phyloP scores from a whole-genome alignment of 1,139 yeast genomes.

The Yamadazyma buinensis region DNA sequence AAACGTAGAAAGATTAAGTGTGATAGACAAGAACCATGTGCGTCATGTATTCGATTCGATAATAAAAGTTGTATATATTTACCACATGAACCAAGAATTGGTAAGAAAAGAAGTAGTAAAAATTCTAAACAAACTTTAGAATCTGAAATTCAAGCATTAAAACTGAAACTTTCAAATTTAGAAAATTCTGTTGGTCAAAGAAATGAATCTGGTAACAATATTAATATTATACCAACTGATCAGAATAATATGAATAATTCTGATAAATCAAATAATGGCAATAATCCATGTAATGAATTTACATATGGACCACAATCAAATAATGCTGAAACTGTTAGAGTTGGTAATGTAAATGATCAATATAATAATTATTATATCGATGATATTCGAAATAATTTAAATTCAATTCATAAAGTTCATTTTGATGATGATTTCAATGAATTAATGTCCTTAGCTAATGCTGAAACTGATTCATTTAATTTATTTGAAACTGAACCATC shows the following conservation, averaged over 20 bases:
- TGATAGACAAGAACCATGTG: slow-evolving; percentile 27
- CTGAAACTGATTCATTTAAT: slow-evolving; percentile 4
- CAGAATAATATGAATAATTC: not conserved
- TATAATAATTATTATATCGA: not conserved
- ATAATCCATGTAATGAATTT: not conserved
- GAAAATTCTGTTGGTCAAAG: slow-evolving; percentile 5
- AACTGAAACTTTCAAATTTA: slow-evolving; percentile 6
- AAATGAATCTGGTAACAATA: too few species aligned
- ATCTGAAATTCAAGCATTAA: slow-evolving; percentile 10
- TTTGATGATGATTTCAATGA: slow-evolving; percentile 7
- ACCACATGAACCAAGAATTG: slow-evolving; percentile 8
- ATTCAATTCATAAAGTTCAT: slow-evolving; percentile 5
- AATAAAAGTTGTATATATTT: slow-evolving; percentile 13
- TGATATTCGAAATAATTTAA: slow-evolving; percentile 3
- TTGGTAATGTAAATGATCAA: slow-evolving; percentile 2
- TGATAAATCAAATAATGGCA: not conserved
- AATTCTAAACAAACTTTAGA: slow-evolving; percentile 9
- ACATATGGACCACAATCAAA: not conserved
- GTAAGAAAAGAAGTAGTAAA: slow-evolving; percentile 5
- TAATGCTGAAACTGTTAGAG: slow-evolving; percentile 2
- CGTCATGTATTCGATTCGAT: slow-evolving; percentile 22
- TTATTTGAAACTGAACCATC: slow-evolving; percentile 1
- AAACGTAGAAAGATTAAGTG: slow-evolving; percentile 39
- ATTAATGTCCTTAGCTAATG: slow-evolving; percentile 4
- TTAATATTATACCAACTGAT: not conserved